Percentiles rank a stretch among this genome's conserved stretches.
Evolutionary conservation across 768 basidiomycete genomes (phyloP).

Genomic region (Macrolepiota albuminosa): DNA sequence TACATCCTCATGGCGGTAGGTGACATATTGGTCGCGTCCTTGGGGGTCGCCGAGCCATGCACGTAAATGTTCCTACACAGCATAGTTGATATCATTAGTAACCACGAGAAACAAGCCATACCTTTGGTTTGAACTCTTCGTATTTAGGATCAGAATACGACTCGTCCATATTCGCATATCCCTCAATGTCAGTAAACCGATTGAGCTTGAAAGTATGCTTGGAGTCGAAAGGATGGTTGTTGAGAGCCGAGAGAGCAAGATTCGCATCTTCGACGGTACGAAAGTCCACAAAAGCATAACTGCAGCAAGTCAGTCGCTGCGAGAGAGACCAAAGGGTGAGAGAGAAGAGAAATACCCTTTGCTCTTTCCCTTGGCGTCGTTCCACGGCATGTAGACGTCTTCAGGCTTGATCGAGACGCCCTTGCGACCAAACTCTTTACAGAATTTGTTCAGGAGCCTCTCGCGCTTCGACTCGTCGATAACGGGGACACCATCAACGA

Average conservation of each 20-base stretch:
- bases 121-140: slow-evolving; percentile 74
- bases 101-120: slow-evolving; percentile 23
- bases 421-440: slow-evolving; percentile 80
- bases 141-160: slow-evolving; percentile 69
- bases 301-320: slow-evolving; percentile 23
- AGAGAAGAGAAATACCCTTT: slow-evolving; percentile 67
- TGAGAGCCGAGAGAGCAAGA: slow-evolving; percentile 59
- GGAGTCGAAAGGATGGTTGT: slow-evolving; percentile 82
- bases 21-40: slow-evolving; percentile 94
- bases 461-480: slow-evolving; percentile 86
- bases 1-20: slow-evolving; percentile 89
- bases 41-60: slow-evolving; percentile 92
- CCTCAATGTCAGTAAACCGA: slow-evolving; percentile 87
- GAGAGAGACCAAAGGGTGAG: neutral
- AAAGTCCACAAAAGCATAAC: slow-evolving; percentile 82
- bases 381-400: slow-evolving; percentile 86
- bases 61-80: slow-evolving; percentile 81
- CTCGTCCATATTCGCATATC: slow-evolving; percentile 72
- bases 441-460: slow-evolving; percentile 73
- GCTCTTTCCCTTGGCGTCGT: slow-evolving; percentile 75
- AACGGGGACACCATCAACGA: slow-evolving; percentile 89
- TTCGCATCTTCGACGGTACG: slow-evolving; percentile 65
- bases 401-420: slow-evolving; percentile 73
- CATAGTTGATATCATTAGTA: neutral
- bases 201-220: slow-evolving; percentile 83